A percentile compares a stretch with the other conserved stretches of the same genome.
These are phyloP conservation scores for Colletotrichum trifolii DNA, from an alignment of 2,329 filamentous ascomycete species.

Conservation along the genomic window DNA sequence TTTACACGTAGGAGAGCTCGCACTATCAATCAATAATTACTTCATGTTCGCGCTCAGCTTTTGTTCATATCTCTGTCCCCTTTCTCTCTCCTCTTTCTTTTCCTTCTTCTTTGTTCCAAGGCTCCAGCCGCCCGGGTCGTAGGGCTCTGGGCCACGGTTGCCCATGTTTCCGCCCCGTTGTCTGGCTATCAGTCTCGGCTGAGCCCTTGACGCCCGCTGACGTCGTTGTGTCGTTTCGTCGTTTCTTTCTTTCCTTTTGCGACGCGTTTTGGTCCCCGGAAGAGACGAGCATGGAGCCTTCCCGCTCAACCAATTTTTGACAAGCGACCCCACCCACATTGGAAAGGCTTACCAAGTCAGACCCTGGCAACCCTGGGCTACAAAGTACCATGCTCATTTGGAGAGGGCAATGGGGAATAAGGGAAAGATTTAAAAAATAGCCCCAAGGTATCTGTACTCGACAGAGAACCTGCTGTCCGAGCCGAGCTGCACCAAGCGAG, in stretches of 20 bases:
- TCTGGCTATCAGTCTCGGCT: not conserved
- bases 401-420: no score
- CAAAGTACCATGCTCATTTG: no score
- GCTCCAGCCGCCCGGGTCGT: slow-evolving; percentile 5
- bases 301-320: not conserved
- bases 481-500: not conserved
- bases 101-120: not conserved
- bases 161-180: not conserved
- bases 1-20: no score
- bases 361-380: no score
- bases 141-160: not conserved
- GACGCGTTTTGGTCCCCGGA: not conserved
- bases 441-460: not conserved
- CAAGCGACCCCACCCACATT: slow-evolving; percentile 6
- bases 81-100: not conserved
- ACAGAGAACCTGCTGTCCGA: not conserved
- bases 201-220: slow-evolving; percentile 14
- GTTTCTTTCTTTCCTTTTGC: not conserved
- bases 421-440: no score
- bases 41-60: no score
- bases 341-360: no score
- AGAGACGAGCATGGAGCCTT: no score
- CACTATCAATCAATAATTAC: no score
- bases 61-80: no score
- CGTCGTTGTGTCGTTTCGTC: slow-evolving; percentile 6